Evolutionary conservation across 192 early-diverging fungal genomes (phyloP).

Genomic region (Coemansia reversa): DNA sequence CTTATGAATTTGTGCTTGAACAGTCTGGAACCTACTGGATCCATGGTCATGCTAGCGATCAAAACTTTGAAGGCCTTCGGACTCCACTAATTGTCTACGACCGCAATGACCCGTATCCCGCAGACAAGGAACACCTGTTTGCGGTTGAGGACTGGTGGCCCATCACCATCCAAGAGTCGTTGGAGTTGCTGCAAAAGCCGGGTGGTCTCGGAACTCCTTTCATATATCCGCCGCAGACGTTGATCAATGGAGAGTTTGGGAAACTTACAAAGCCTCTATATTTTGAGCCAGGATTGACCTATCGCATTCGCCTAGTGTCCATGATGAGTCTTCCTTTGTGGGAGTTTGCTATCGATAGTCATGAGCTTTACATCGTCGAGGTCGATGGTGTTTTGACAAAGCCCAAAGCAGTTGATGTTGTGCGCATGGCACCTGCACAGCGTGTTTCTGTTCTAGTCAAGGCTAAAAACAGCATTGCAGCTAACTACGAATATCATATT

Average conservation of each 20-base stretch:
- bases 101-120: slow-evolving; percentile 52
- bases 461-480: slow-evolving; percentile 55
- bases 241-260: slow-evolving; percentile 61
- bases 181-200: slow-evolving; percentile 50
- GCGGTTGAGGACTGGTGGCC: slow-evolving; percentile 71
- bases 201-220: slow-evolving; percentile 49
- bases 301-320: slow-evolving; percentile 78
- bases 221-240: slow-evolving; percentile 58
- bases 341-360: slow-evolving; percentile 74
- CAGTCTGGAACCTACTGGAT: slow-evolving; percentile 85
- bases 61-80: slow-evolving; percentile 80
- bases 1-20: slow-evolving; percentile 63
- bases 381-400: slow-evolving; percentile 68
- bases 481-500: slow-evolving; percentile 71
- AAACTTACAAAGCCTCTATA: slow-evolving; percentile 42
- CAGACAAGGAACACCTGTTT: slow-evolving; percentile 64
- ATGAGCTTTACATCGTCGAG: slow-evolving; percentile 75
- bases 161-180: slow-evolving; percentile 53
- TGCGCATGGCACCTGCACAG: slow-evolving; percentile 69
- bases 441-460: slow-evolving; percentile 77
- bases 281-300: slow-evolving; percentile 74
- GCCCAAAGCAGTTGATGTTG: slow-evolving; percentile 55
- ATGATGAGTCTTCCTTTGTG: slow-evolving; percentile 71
- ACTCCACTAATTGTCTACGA: slow-evolving; percentile 69
- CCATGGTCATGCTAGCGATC: slow-evolving; percentile 66